Evolutionary conservation across 495 filamentous ascomycete genomes (phyloP).

Genomic region (Chlorociboria aeruginascens): DNA sequence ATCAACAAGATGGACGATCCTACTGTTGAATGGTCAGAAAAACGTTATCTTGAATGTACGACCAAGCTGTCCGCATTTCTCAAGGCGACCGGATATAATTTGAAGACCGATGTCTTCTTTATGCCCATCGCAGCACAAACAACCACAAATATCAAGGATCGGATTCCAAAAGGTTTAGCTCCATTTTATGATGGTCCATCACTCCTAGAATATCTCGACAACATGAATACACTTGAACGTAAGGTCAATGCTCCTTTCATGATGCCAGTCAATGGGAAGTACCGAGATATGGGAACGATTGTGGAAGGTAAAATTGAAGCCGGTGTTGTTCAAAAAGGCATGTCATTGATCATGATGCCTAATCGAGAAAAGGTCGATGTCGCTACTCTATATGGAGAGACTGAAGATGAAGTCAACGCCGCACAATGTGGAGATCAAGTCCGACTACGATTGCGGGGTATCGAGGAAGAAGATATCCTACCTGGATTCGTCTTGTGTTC

Average conservation of each 20-base stretch:
- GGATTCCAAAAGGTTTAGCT: slow-evolving; percentile 60
- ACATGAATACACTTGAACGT: slow-evolving; percentile 83
- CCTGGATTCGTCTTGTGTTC: slow-evolving; percentile 97
- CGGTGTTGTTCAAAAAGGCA: slow-evolving; percentile 80
- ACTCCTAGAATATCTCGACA: slow-evolving; percentile 82
- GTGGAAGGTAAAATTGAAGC: slow-evolving; percentile 95
- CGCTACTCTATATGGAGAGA: slow-evolving; percentile 83
- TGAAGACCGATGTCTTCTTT: slow-evolving; percentile 80
- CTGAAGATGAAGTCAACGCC: slow-evolving; percentile 74
- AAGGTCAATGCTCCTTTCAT: slow-evolving; percentile 98
- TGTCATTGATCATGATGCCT: slow-evolving; percentile 83
- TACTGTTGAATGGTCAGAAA: slow-evolving; percentile 90
- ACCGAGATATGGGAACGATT: slow-evolving; percentile 95
- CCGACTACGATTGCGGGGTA: slow-evolving; percentile 78
- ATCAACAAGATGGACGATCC: slow-evolving; percentile 98
- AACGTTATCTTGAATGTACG: slow-evolving; percentile 83
- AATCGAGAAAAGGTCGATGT: slow-evolving; percentile 71
- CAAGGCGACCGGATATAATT: slow-evolving; percentile 82
- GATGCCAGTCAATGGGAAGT: slow-evolving; percentile 95
- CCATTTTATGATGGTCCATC: slow-evolving; percentile 90
- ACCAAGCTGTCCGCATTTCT: slow-evolving; percentile 81
- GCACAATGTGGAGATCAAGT: slow-evolving; percentile 92
- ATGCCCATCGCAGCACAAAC: slow-evolving; percentile 95
- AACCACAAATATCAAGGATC: slow-evolving; percentile 75
- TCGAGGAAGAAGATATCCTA: slow-evolving; percentile 94